Percentiles rank a stretch among this genome's conserved stretches.
These are phyloP conservation scores for Eucalyptus dawsonii DNA, from an alignment of 345 rosid species.

Conservation along the genomic window DNA sequence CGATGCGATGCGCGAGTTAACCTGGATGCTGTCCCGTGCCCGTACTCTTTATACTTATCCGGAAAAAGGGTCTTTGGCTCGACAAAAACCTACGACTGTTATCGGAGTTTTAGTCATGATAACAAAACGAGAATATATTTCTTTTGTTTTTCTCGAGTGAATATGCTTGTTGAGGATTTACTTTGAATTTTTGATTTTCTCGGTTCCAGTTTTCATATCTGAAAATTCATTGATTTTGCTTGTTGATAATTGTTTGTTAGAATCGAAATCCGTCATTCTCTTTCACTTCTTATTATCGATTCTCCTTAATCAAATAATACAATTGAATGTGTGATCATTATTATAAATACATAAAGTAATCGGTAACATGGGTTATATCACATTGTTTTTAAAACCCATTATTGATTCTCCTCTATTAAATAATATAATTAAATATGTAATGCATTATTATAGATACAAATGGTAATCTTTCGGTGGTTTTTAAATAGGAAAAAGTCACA, in stretches of 20 bases:
- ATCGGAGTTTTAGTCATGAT: background rate
- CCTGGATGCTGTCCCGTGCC: rapidly evolving
- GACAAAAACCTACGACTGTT: background rate
- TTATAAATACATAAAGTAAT: background rate
- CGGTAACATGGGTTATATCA: background rate
- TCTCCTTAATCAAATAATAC: background rate
- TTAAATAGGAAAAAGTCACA: background rate
- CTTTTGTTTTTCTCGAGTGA: background rate
- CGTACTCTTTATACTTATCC: background rate
- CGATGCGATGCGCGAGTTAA: background rate
- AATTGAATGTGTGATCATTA: background rate
- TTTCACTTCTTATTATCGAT: rapidly evolving
- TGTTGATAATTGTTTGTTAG: background rate
- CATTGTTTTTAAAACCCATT: background rate
- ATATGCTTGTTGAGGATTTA: background rate
- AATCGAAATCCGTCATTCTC: background rate
- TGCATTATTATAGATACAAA: background rate
- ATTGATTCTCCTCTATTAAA: background rate
- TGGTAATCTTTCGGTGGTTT: background rate
- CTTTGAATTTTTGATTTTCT: background rate
- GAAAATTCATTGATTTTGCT: background rate
- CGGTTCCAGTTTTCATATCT: background rate
- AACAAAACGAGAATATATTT: background rate
- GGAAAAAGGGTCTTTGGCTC: background rate
- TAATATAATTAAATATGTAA: background rate